A percentile compares a stretch with the other conserved stretches of the same genome.
phyloP scores from a whole-genome alignment of 352 stramenopile genomes.

The Achlya hypogyna region DNA sequence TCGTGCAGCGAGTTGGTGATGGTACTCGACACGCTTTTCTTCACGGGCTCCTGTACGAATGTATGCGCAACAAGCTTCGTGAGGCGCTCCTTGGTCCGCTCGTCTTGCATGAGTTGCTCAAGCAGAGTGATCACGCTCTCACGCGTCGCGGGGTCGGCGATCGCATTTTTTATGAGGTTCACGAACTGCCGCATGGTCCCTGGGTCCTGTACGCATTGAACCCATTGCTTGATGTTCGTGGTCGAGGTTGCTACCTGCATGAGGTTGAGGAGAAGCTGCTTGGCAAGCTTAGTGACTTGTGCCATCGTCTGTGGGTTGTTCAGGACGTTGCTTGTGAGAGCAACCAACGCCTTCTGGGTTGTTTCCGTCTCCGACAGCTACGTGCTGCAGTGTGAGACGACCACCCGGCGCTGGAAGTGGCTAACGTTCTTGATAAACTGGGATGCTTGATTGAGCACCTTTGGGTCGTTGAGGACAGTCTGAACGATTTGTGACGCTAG shows the following conservation, averaged over 20 bases:
- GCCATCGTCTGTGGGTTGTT: constrained; percentile 14
- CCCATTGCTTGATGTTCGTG: constrained; percentile 40
- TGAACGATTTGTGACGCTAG: constrained; percentile 80
- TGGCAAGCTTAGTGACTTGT: constrained; percentile 12
- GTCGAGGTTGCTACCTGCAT: not conserved
- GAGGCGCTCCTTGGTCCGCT: constrained; percentile 40
- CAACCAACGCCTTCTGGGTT: constrained; percentile 40
- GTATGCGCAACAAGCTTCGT: constrained; percentile 53
- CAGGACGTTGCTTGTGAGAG: constrained; percentile 3
- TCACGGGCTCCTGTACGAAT: constrained; percentile 56
- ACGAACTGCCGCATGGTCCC: constrained; percentile 51
- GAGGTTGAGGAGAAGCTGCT: constrained; percentile 16
- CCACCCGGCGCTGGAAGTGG: not conserved
- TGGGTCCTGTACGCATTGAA: constrained; percentile 34
- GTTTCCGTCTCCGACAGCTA: constrained; percentile 63
- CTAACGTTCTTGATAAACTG: constrained; percentile 58
- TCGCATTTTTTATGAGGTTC: constrained; percentile 36
- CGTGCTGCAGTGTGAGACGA: not conserved
- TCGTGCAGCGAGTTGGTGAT: constrained; percentile 63
- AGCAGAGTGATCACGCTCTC: constrained; percentile 43
- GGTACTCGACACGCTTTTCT: constrained; percentile 45
- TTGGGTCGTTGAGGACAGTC: constrained; percentile 76
- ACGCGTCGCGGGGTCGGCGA: constrained; percentile 40
- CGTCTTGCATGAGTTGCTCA: constrained; percentile 54
- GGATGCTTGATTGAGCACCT: constrained; percentile 72